Evolutionary conservation across 2,329 filamentous ascomycete species (phyloP), one percentile per base, ranked within the genome.

Genomic region (Ophiostoma quercus): DNA sequence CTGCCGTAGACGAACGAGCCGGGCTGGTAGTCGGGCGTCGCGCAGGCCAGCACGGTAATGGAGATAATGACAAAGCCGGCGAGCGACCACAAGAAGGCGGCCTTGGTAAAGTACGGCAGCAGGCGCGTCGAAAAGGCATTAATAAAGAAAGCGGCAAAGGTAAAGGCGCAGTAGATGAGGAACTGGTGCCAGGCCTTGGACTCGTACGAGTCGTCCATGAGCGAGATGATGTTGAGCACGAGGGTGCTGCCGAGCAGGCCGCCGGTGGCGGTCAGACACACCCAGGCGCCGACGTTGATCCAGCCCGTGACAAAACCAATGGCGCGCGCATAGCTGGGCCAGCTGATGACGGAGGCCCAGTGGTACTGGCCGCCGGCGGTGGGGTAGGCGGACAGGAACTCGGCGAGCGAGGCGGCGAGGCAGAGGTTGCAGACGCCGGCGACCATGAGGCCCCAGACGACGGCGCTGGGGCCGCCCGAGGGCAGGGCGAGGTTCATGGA

Each of bases 261-360:
- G 19, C 86, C 89, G 0, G 88, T 90, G 8, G 90, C 89, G 4
- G 87, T 88, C 68, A 92, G 78, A 11, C 87, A 86, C 41, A 91
- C 87, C 88, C 89, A 92, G 19, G 88, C 89, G n/a, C 87, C 87
- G 51, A 88, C 85, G 74, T 88, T 90, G 77, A 88, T 90, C 89
- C 89, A 92, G 37, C 90, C 90, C 0, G 89, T 91, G 66, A 88
- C 84, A 81, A 89, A 92, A 66, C 87, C 89, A 12, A 91, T 83
- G 39, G 87, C 80, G 0, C 87, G 85, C 22, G 86, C 84, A 82
- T 84, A 89, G 69, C 78, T 79, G 71, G 83, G 82, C 82, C 87
- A 88, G 41, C 85, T 83, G 72, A 92, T 80, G 67, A 87, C 79
- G 69, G 89, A 88, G 2, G 88, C 90, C 90, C 89, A 92, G 76